Evolutionary conservation across 345 rosid species (phyloP), one percentile per base, ranked within the genome.

Genomic region (Raphanus sativus): DNA sequence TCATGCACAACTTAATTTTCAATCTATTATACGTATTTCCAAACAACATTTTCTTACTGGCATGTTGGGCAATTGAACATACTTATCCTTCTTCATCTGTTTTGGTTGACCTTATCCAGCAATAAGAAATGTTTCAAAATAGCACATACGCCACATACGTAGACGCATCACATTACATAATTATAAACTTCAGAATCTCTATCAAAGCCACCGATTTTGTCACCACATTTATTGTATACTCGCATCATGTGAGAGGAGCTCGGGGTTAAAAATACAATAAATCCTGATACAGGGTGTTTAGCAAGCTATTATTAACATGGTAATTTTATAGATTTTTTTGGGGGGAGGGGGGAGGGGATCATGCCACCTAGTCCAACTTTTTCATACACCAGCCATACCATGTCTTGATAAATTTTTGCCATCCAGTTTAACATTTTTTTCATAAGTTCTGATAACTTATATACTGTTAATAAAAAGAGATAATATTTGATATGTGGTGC

Each of bases 31-130:
- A 29, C 8, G 13, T 3, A 40, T 16, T 28, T 62, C 45, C 2
- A 40, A 10, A 42, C 52, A 42, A 42, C 52, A 42, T 42, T 11
- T 42, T 7, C 8, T 63, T 32, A n/a, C 24, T 61, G 59, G 59
- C 59, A 25, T 54, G 26, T 54, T 54, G 58, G 24, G 58, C 58
- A 15, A 16, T 36, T 8, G 42, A 36, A 36, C 42, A 36, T 36
- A 40, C 13, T 40, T 40, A 40, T 40, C 21, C 10, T 15, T 38
- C 42, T 66, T 9, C 3, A 6, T 67, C 56, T n/a, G n/a, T 25
- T 75, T 75, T 42, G 52, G 66, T 75, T 66, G 72, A 75, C 72
- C 33, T 56, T 56, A 66, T 75, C 78, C 10, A 28, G 32, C 42
- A 7, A 38, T 38, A 60, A 25, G 24, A 56, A 16, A 66, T 38